phyloP scores from a whole-genome alignment of 2,329 filamentous ascomycete genomes.

The Xylariaceae sp. region DNA sequence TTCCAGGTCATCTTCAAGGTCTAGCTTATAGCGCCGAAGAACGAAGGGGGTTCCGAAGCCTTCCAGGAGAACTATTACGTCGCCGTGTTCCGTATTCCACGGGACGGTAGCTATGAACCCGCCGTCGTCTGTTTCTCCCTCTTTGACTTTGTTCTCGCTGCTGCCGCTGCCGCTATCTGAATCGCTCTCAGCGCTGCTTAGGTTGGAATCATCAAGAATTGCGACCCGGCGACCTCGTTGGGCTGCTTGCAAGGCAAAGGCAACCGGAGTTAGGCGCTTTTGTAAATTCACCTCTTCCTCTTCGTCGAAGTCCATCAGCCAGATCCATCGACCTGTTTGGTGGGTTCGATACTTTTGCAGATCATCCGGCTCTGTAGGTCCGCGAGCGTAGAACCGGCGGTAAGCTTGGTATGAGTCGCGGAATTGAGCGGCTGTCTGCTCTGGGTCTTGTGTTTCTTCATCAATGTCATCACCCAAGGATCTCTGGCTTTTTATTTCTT shows the following conservation, averaged over 20 bases:
- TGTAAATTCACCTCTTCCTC: background rate
- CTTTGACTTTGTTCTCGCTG: background rate
- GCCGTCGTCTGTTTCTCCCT: background rate
- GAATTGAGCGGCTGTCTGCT: background rate
- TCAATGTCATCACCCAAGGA: background rate
- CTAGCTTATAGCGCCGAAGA: background rate
- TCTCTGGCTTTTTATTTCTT: too few species aligned
- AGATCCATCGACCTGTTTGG: background rate
- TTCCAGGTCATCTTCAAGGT: background rate
- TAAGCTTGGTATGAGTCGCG: background rate
- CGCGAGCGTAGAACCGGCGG: background rate
- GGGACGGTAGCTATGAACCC: background rate
- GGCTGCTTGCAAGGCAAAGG: background rate
- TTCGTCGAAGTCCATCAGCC: background rate
- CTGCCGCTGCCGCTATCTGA: too few species aligned
- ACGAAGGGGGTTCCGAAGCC: background rate
- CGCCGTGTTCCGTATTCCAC: background rate
- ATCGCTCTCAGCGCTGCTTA: too few species aligned
- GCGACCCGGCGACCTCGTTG: background rate
- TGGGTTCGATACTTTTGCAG: background rate
- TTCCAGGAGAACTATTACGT: background rate
- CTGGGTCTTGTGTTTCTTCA: background rate
- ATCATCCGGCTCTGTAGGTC: background rate
- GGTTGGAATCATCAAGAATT: background rate
- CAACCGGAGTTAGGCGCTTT: background rate